Base-by-base conservation (phyloP, 169 alveolate genomes). In the Cryptosporidium ryanae region DNA sequence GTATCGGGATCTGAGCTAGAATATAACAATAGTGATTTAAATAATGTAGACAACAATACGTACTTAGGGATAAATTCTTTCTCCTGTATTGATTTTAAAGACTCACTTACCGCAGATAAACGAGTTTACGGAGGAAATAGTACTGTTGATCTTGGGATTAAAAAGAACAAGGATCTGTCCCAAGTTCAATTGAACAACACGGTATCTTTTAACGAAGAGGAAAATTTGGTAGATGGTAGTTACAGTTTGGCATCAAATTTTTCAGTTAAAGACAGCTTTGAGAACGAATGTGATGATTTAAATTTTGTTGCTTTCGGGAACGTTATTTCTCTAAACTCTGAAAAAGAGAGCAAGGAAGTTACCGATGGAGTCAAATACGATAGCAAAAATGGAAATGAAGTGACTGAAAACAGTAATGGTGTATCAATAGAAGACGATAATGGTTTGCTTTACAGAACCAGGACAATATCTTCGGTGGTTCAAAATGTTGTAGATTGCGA, bases 231-330 rank as follows among this genome's bases (percentile, higher is more conserved):
- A 31, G 49, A 44, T 66, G 83, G 66, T 18, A 6, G 32, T 32
- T 3, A 50, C 18, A 68, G 83, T 21, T 32, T 68, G 23, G 83
- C 83, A 31, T 68, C 83, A 18, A 68, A 68, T 32, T 68, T 65
- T 54, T 68, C 83, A 17, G 7, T 52, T 17, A 52, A 68, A n/a
- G 83, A 68, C 17, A 64, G 43, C 4, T 27, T 70, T 27, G 84
- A 55, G 52, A 25, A 59, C 4, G 54, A 38, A 8, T 59, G 64
- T n/a, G 65, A 76, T 4, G 64, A 76, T 43, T 13, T 59, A 23
- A 61, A 76, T 50, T 76, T 76, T 29, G 63, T 76, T 27, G 87
- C 87, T 25, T 76, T 76, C 59, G 87, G 63, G 23, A 46, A 76
- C 17, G 87, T 57, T 17, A 13, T 15, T 27, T 54, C 31, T 0